These are phyloP conservation scores for Sporisorium scitamineum DNA, from an alignment of 1,284 basidiomycete genomes.

Conservation along the genomic window DNA sequence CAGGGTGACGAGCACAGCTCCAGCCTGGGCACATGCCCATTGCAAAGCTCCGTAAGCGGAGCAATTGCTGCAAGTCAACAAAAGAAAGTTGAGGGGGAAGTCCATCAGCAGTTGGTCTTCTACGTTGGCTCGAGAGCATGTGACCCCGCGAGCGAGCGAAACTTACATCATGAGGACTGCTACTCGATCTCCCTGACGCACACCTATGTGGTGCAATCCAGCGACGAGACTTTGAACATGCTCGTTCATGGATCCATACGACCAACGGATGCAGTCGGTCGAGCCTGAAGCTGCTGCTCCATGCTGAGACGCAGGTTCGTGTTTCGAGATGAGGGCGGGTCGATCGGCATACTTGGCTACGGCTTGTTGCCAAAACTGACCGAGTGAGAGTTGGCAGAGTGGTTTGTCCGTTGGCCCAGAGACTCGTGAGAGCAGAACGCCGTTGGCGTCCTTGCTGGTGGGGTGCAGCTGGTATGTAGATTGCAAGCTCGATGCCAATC, in stretches of 20 bases:
- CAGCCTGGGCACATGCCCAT: slow-evolving; percentile 83
- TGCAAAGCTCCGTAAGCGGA: slow-evolving; percentile 83
- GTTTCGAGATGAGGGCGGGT: slow-evolving; percentile 77
- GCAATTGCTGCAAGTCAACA: slow-evolving; percentile 28
- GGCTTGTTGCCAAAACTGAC: slow-evolving; percentile 76
- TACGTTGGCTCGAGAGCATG: background rate
- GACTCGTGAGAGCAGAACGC: slow-evolving; percentile 52
- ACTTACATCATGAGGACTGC: slow-evolving; percentile 78
- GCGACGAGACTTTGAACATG: slow-evolving; percentile 78
- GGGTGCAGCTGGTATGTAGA: slow-evolving; percentile 31
- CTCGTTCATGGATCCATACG: slow-evolving; percentile 78
- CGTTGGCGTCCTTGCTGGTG: slow-evolving; percentile 12
- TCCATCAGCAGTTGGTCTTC: background rate
- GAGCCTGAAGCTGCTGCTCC: slow-evolving; percentile 68
- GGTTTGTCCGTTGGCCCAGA: slow-evolving; percentile 75
- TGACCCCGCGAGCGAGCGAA: background rate
- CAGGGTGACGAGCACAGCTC: slow-evolving; percentile 82
- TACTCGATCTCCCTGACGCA: slow-evolving; percentile 81
- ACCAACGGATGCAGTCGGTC: slow-evolving; percentile 77
- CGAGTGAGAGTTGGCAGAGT: slow-evolving; percentile 76
- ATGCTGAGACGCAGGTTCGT: slow-evolving; percentile 75
- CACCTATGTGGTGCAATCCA: slow-evolving; percentile 77
- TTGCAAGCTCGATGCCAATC: slow-evolving; percentile 18
- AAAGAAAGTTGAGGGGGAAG: background rate
- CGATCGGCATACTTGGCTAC: slow-evolving; percentile 73